Percentiles rank a stretch among this genome's conserved stretches.
Evolutionary conservation across 805 yeast species (phyloP).

Genomic region (Myxozyma udenii): DNA sequence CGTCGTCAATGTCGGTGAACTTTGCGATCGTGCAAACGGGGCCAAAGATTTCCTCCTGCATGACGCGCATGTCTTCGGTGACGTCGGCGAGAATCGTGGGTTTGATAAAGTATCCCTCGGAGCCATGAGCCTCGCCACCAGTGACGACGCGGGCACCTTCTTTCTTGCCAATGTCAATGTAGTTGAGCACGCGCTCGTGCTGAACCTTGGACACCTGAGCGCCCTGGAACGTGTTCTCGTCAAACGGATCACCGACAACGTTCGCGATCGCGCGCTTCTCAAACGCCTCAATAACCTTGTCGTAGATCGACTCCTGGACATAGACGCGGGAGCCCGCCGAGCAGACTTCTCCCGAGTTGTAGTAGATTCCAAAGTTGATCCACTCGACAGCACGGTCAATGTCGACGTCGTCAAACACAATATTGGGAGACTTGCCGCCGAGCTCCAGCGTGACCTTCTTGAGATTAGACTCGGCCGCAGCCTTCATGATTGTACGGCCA

Average conservation of each 20-base stretch:
- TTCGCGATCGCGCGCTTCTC: slow-evolving; percentile 49
- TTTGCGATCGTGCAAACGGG: slow-evolving; percentile 85
- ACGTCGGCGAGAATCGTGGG: slow-evolving; percentile 90
- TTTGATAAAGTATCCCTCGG: slow-evolving; percentile 47
- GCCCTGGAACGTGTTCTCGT: slow-evolving; percentile 76
- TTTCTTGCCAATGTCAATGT: slow-evolving; percentile 69
- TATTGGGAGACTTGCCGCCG: slow-evolving; percentile 95
- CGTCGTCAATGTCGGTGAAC: slow-evolving; percentile 81
- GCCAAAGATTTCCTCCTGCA: slow-evolving; percentile 89
- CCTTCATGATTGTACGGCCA: slow-evolving; percentile 77
- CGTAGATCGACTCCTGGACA: slow-evolving; percentile 82
- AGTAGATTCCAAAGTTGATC: slow-evolving; percentile 79
- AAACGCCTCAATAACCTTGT: slow-evolving; percentile 63
- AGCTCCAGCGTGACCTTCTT: slow-evolving; percentile 91
- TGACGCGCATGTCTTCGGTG: slow-evolving; percentile 66
- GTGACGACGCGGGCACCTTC: slow-evolving; percentile 82
- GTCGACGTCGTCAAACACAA: slow-evolving; percentile 83
- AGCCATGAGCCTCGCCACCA: slow-evolving; percentile 78
- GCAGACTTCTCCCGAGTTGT: slow-evolving; percentile 94
- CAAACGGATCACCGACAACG: slow-evolving; percentile 80
- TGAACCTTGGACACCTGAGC: slow-evolving; percentile 85
- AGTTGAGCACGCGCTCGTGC: slow-evolving; percentile 70
- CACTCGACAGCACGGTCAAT: slow-evolving; percentile 69
- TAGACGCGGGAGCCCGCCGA: slow-evolving; percentile 91
- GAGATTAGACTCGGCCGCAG: slow-evolving; percentile 74